Base-by-base conservation (phyloP, 1,284 basidiomycete genomes). In the Leccinum pseudoinsigne region DNA sequence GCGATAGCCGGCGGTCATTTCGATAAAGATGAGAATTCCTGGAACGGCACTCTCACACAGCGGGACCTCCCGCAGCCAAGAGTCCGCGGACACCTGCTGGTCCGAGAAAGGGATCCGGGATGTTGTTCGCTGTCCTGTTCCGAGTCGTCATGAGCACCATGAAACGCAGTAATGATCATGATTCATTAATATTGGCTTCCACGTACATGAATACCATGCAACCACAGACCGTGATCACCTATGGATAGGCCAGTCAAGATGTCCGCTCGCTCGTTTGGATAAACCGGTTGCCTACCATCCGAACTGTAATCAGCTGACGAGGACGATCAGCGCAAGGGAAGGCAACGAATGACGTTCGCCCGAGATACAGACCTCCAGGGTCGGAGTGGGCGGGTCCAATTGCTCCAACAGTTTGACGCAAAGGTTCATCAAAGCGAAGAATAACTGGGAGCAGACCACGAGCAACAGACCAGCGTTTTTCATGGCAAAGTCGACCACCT, bases 101-200 rank as follows among this genome's bases (percentile, higher is more conserved):
- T 0, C 92, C 92, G 3, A 87, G 68, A 59, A 89, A 76, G 0
- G 90, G 90, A 67, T 92, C 77, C 0, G 86, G 84, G 1, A 91
- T 82, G 21, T 81, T 79, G n/a, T 75, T 78, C 34, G 72, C 68
- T n/a, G 79, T 64, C 84, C 86, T 87, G 55, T 0, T 40, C 16
- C 45, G 10, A 55, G 28, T 18, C n/a, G 42, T 55, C 10, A 31
- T 60, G 54, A 62, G 54, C n/a, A 57, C 18, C 47, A n/a, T 40
- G 28, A 26, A 56, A 36, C 7, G 12, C 7, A 55, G 53, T 18
- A 7, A 51, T 16, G 28, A 28, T 28, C 12, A 34, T 11, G 31
- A 34, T 34, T 28, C 28, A 55, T 5, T 11, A 31, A 8, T n/a
- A 18, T n/a, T n/a, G 16, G 26, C 14, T 16, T 38, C 74, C 42